Evolutionary conservation across 192 early-diverging fungal species (phyloP).

Genomic region (Obelidium mucronatum): DNA sequence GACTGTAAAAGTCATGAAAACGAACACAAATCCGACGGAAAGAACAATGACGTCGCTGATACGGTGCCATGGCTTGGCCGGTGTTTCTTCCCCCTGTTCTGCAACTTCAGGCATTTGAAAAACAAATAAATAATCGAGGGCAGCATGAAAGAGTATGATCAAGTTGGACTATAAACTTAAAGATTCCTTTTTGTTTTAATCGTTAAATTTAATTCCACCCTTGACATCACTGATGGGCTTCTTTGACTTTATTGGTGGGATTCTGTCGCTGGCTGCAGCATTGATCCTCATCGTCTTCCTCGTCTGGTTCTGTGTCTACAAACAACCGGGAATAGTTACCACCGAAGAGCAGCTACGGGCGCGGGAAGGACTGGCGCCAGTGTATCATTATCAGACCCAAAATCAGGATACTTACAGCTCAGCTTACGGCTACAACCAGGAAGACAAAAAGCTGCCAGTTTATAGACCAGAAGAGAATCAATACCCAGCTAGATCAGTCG

Average conservation of each 20-base stretch:
- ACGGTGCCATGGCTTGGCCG: conserved; percentile 11
- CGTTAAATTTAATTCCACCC: not conserved
- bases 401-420: no score
- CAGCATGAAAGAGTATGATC: no score
- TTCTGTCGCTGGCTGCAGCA: not conserved
- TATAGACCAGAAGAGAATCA: not conserved
- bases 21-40: conserved; percentile 9
- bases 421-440: no score
- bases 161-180: no score
- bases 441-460: no score
- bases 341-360: conserved; percentile 8
- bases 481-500: no score
- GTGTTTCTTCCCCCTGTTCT: not conserved
- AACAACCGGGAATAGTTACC: conserved; percentile 3
- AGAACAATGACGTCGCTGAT: conserved; percentile 29
- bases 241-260: not conserved
- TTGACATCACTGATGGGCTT: not conserved
- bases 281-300: not conserved
- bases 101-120: conserved; percentile 1
- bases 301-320: conserved; percentile 5
- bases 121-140: no score
- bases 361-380: not conserved
- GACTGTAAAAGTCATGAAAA: conserved; percentile 33
- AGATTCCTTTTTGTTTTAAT: no score
- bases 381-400: not conserved